These are phyloP conservation scores for Pichia cactophila DNA, from an alignment of 1,139 yeast species.

Conservation along the genomic window DNA sequence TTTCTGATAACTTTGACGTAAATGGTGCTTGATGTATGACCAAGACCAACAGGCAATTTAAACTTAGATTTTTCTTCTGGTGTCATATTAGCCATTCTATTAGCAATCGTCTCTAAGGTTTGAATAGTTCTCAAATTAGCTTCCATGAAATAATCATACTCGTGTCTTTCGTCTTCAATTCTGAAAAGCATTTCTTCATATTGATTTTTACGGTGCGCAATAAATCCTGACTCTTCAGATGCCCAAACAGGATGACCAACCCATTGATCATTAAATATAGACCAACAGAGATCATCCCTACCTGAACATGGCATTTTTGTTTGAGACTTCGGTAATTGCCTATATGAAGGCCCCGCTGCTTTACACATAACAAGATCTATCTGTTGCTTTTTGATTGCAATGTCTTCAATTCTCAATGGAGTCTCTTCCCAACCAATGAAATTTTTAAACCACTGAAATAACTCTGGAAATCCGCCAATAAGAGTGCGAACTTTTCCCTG, in stretches of 20 bases:
- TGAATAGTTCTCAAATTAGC: slow-evolving; percentile 92
- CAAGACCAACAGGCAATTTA: slow-evolving; percentile 87
- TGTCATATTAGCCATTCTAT: slow-evolving; percentile 88
- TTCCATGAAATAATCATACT: slow-evolving; percentile 92
- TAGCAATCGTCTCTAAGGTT: slow-evolving; percentile 90
- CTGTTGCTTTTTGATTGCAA: slow-evolving; percentile 82
- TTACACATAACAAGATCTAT: slow-evolving; percentile 81
- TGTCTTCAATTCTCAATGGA: slow-evolving; percentile 77
- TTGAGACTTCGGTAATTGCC: slow-evolving; percentile 88
- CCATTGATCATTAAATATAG: slow-evolving; percentile 96
- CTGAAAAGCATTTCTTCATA: slow-evolving; percentile 92
- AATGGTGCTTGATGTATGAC: slow-evolving; percentile 83
- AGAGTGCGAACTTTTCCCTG: slow-evolving; percentile 82
- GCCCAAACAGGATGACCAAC: slow-evolving; percentile 99
- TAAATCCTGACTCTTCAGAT: slow-evolving; percentile 95
- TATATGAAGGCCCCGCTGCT: slow-evolving; percentile 88
- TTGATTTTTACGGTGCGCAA: slow-evolving; percentile 95
- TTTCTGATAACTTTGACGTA: slow-evolving; percentile 90
- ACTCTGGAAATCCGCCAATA: slow-evolving; percentile 71
- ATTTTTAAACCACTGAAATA: slow-evolving; percentile 83
- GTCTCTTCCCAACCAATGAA: slow-evolving; percentile 82
- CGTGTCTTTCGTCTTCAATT: slow-evolving; percentile 96
- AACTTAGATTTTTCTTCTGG: slow-evolving; percentile 80
- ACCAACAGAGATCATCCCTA: slow-evolving; percentile 99
- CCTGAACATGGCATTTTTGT: slow-evolving; percentile 98